A percentile compares a stretch with the other conserved stretches of the same genome.
Evolutionary conservation across 768 basidiomycete genomes (phyloP).

Genomic region (Termitomyces sp.): DNA sequence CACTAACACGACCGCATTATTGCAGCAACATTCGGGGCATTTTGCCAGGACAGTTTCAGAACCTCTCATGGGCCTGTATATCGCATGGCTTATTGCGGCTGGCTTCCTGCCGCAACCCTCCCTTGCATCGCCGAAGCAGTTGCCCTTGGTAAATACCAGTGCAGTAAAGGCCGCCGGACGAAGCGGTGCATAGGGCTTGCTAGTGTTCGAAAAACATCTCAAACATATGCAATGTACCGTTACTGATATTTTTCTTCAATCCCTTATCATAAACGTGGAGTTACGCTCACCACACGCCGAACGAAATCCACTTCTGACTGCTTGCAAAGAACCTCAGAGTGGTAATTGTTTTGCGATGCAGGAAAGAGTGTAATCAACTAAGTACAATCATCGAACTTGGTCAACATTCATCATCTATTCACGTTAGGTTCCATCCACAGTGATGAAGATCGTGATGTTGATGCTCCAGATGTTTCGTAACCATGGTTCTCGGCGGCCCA

Average conservation of each 20-base stretch:
- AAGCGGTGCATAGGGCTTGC: conserved; percentile 41
- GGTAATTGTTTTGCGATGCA: too few relatives aligned
- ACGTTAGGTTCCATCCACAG: not conserved
- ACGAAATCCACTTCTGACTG: not conserved
- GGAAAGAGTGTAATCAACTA: too few relatives aligned
- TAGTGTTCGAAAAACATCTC: not conserved
- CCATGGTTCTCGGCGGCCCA: too few relatives aligned
- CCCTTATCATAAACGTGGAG: too few relatives aligned
- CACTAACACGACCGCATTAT: conserved; percentile 66
- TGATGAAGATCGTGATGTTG: conserved; percentile 5
- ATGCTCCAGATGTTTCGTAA: not conserved
- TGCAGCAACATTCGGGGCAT: conserved; percentile 35
- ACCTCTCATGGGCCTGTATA: conserved; percentile 75
- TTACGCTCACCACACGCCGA: not conserved
- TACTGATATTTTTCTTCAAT: not conserved
- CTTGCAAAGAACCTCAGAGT: not conserved
- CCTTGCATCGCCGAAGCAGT: conserved; percentile 24
- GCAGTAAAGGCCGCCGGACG: conserved; percentile 63
- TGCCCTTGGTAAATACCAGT: conserved; percentile 43
- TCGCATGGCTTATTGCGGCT: conserved; percentile 88
- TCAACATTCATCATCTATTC: too few relatives aligned
- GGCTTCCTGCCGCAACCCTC: conserved; percentile 69
- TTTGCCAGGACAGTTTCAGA: conserved; percentile 63
- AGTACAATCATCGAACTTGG: too few relatives aligned
- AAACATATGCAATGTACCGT: conserved; percentile 7